Evolutionary conservation across 2,329 filamentous ascomycete genomes (phyloP).

Genomic region (Fusarium mangiferae): DNA sequence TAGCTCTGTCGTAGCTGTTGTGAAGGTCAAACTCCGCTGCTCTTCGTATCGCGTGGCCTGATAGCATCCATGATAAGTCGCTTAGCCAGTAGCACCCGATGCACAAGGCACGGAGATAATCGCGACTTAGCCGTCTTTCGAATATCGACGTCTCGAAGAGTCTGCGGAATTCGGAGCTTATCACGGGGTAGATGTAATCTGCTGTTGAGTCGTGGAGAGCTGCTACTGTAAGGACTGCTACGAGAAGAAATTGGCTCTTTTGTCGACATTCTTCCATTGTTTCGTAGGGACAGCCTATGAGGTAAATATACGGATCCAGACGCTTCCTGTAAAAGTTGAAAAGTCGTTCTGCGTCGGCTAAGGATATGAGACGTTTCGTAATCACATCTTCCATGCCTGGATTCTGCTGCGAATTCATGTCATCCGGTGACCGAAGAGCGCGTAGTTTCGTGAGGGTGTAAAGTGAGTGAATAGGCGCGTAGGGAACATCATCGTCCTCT

Average conservation of each 20-base stretch:
- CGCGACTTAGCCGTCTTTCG: conserved; percentile 49
- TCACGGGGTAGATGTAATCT: conserved; percentile 60
- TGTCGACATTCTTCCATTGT: conserved; percentile 61
- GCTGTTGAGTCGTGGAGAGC: conserved; percentile 65
- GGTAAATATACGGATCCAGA: conserved; percentile 62
- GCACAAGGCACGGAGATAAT: conserved; percentile 68
- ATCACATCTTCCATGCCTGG: conserved; percentile 45
- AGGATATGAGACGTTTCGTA: conserved; percentile 52
- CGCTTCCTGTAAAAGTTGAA: conserved; percentile 60
- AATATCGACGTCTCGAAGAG: conserved; percentile 59
- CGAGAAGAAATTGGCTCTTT: conserved; percentile 65
- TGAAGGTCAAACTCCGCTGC: conserved; percentile 58
- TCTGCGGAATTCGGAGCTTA: conserved; percentile 64
- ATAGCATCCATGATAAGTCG: conserved; percentile 69
- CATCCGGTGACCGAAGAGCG: conserved; percentile 46
- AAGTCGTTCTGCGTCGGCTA: conserved; percentile 60
- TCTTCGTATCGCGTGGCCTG: conserved; percentile 60
- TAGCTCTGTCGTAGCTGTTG: conserved; percentile 51
- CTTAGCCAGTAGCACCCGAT: conserved; percentile 71
- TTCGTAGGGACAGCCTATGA: conserved; percentile 59
- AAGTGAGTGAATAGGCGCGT: conserved; percentile 50
- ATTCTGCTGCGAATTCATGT: conserved; percentile 12
- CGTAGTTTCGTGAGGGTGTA: conserved; percentile 49
- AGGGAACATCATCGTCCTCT: conserved; percentile 47
- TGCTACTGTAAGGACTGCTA: conserved; percentile 65